Percentiles rank a stretch among this genome's conserved stretches.
Evolutionary conservation across 306 rosid genomes (phyloP).

Genomic region (Bauhinia variegata): DNA sequence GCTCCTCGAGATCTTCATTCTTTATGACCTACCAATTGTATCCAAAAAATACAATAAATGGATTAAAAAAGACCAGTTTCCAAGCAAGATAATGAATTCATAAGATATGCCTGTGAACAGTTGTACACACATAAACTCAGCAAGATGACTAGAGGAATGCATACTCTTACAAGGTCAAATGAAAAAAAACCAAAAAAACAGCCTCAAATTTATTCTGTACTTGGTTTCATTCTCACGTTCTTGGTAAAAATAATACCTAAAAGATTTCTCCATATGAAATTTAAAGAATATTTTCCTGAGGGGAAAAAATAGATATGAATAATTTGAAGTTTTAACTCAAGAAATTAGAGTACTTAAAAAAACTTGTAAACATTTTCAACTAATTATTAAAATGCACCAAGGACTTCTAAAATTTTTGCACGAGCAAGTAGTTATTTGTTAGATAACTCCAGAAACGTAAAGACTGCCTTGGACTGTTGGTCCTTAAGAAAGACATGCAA

Average conservation of each 20-base stretch:
- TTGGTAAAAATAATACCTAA: constrained; percentile 1
- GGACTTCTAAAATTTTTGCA: no score
- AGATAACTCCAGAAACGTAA: no score
- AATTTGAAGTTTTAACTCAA: no score
- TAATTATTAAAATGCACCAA: no score
- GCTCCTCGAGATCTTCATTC: constrained; percentile 89
- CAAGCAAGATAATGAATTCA: constrained; percentile 16
- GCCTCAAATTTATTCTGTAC: not conserved
- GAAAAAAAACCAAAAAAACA: not conserved
- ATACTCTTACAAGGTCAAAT: no score
- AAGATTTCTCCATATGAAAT: not conserved
- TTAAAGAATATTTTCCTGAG: no score
- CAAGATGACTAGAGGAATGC: not conserved
- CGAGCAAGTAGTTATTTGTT: no score
- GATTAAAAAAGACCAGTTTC: not conserved
- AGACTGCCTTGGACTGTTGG: no score
- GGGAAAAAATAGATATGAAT: no score
- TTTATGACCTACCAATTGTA: constrained; percentile 56
- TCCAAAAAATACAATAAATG: constrained; percentile 28
- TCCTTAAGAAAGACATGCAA: no score
- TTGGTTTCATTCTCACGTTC: not conserved
- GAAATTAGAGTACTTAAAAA: not conserved
- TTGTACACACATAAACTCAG: constrained; percentile 19
- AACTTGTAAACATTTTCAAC: not conserved
- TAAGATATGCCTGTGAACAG: constrained; percentile 1